phyloP scores from a whole-genome alignment of 2,329 filamentous ascomycete genomes.

The Ilyonectria mors-panacis region DNA sequence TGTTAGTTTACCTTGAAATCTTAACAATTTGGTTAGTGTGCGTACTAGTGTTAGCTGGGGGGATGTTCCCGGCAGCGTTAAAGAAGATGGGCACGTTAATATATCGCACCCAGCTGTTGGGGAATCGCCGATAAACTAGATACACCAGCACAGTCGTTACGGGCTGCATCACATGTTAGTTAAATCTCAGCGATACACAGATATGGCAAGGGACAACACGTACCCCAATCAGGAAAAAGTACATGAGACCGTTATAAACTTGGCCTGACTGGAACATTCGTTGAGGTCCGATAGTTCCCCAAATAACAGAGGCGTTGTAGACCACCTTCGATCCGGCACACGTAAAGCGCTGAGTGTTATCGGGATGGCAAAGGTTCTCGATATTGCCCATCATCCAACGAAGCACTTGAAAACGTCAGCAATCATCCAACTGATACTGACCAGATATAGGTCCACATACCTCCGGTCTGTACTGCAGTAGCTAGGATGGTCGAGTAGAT shows the following conservation, averaged over 20 bases:
- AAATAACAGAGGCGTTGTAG: constrained; percentile 28
- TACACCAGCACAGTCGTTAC: constrained; percentile 18
- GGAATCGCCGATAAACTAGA: constrained; percentile 19
- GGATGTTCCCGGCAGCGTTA: constrained; percentile 29
- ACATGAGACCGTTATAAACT: constrained; percentile 24
- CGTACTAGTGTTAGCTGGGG: constrained; percentile 22
- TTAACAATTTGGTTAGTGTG: too few species aligned
- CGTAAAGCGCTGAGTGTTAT: constrained; percentile 26
- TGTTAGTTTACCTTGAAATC: neutral
- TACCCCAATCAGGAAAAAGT: constrained; percentile 29
- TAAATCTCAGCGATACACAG: neutral
- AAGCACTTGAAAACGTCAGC: constrained; percentile 10
- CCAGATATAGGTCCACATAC: neutral
- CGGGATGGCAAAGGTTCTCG: constrained; percentile 16
- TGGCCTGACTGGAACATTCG: constrained; percentile 26
- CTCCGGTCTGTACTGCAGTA: constrained; percentile 22
- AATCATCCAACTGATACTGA: neutral
- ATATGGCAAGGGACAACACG: neutral
- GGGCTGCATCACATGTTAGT: constrained; percentile 2
- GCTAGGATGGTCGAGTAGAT: constrained; percentile 23
- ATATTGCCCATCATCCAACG: constrained; percentile 31
- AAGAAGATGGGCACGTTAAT: constrained; percentile 30
- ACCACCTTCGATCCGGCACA: constrained; percentile 27
- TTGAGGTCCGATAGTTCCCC: constrained; percentile 28
- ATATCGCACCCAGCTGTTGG: constrained; percentile 25